These are phyloP conservation scores for Stephanodiscus minutulus DNA, from an alignment of 108 stramenopile genomes.

Conservation along the genomic window DNA sequence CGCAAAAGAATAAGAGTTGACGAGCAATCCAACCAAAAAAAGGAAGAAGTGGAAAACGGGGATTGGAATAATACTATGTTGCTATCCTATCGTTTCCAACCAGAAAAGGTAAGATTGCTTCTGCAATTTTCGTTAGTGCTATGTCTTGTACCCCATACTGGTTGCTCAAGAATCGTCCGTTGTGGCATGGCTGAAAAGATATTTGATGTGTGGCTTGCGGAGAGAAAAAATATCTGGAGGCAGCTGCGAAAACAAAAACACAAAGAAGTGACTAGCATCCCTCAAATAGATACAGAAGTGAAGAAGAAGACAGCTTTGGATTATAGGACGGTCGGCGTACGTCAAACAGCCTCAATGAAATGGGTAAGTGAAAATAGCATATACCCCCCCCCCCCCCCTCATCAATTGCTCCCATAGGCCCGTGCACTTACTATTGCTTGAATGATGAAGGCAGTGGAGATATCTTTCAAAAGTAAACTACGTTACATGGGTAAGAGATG, in stretches of 20 bases:
- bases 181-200: not conserved
- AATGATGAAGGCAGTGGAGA: not conserved
- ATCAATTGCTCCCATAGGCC: not conserved
- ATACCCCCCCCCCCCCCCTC: not conserved
- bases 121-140: not conserved
- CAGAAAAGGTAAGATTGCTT: not conserved
- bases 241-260: not conserved
- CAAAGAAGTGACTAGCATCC: not conserved
- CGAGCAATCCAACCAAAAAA: too few relatives aligned
- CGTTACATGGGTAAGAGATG: not conserved
- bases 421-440: too few relatives aligned
- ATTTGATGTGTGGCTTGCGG: conserved; percentile 1
- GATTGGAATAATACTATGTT: not conserved
- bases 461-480: not conserved
- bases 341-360: not conserved
- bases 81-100: not conserved
- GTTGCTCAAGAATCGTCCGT: not conserved
- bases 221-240: not conserved
- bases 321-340: not conserved
- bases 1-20: not conserved
- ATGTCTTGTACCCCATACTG: not conserved
- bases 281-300: not conserved
- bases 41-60: not conserved
- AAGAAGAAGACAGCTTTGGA: not conserved
- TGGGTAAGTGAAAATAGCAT: not conserved